Evolutionary conservation across 768 basidiomycete genomes (phyloP).

Genomic region (Boletus coccyginus): DNA sequence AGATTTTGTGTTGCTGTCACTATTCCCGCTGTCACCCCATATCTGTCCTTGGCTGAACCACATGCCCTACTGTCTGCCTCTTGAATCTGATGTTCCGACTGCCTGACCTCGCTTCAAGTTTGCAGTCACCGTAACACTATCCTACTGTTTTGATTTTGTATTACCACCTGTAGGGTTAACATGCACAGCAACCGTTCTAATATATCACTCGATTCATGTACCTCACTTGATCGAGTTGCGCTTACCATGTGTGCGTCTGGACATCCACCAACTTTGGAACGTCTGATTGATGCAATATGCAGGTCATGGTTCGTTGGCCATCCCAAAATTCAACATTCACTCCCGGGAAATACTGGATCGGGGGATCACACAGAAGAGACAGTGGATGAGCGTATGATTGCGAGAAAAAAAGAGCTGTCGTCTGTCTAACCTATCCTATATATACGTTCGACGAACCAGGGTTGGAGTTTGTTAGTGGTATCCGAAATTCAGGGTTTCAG

Average conservation of each 20-base stretch:
- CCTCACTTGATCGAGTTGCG: conserved; percentile 8
- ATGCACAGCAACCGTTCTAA: conserved; percentile 19
- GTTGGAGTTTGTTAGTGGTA: not conserved
- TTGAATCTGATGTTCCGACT: conserved; percentile 16
- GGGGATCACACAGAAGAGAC: too few relatives aligned
- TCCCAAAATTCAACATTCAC: too few relatives aligned
- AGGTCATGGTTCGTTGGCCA: too few relatives aligned
- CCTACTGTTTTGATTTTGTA: conserved; percentile 26
- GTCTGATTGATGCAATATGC: too few relatives aligned
- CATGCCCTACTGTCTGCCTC: conserved; percentile 13
- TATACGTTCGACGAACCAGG: too few relatives aligned
- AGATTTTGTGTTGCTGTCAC: conserved; percentile 8
- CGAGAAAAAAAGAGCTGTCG: too few relatives aligned
- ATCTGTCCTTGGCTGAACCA: conserved; percentile 19
- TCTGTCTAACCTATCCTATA: too few relatives aligned
- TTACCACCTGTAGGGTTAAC: conserved; percentile 29
- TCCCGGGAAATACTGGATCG: too few relatives aligned
- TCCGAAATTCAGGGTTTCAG: conserved; percentile 39
- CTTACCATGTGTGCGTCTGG: not conserved
- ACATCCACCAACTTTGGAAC: too few relatives aligned
- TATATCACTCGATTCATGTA: conserved; percentile 10
- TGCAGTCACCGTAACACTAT: conserved; percentile 21
- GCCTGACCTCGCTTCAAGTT: conserved; percentile 2
- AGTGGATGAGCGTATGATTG: too few relatives aligned
- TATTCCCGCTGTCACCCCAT: conserved; percentile 22